These are phyloP conservation scores for Silene vulgaris DNA, from an alignment of 179 eudicot genomes.

Conservation along the genomic window DNA sequence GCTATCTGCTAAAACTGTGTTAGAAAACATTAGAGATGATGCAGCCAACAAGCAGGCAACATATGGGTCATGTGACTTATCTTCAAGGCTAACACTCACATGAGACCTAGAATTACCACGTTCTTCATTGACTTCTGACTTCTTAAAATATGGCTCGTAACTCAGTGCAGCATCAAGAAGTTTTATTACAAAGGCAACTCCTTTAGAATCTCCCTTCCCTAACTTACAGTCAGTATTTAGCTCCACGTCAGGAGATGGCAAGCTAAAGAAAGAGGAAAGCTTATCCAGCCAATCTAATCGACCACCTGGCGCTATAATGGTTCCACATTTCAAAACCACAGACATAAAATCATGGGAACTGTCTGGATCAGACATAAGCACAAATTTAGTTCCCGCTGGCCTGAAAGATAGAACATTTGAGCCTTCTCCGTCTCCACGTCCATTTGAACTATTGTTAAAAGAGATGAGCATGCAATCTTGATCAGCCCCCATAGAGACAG, in stretches of 20 bases:
- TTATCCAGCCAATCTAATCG: conserved; percentile 85
- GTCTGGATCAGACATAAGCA: conserved; percentile 60
- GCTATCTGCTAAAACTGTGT: conserved; percentile 33
- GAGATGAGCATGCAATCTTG: conserved; percentile 61
- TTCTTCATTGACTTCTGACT: conserved; percentile 24
- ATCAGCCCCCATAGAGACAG: conserved; percentile 41
- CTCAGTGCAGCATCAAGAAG: conserved; percentile 79
- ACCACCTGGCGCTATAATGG: conserved; percentile 77
- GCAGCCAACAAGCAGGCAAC: conserved; percentile 74
- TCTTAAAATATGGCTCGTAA: conserved; percentile 64
- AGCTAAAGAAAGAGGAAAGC: conserved; percentile 52
- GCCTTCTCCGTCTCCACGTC: conserved; percentile 94
- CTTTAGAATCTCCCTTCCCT: conserved; percentile 30
- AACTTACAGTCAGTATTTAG: conserved; percentile 27
- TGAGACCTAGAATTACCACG: conserved; percentile 27
- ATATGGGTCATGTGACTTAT: conserved; percentile 28
- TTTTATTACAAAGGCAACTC: conserved; percentile 56
- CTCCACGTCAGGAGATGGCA: conserved; percentile 49
- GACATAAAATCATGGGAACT: conserved; percentile 42
- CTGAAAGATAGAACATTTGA: conserved; percentile 66
- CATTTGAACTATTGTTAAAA: conserved; percentile 56
- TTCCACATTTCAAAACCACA: conserved; percentile 59
- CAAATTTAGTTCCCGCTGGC: conserved; percentile 64
- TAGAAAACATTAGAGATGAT: conserved; percentile 61
- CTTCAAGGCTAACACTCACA: conserved; percentile 28